These are phyloP conservation scores for Ogataea nonfermentans DNA, from an alignment of 805 yeast genomes.

Conservation along the genomic window DNA sequence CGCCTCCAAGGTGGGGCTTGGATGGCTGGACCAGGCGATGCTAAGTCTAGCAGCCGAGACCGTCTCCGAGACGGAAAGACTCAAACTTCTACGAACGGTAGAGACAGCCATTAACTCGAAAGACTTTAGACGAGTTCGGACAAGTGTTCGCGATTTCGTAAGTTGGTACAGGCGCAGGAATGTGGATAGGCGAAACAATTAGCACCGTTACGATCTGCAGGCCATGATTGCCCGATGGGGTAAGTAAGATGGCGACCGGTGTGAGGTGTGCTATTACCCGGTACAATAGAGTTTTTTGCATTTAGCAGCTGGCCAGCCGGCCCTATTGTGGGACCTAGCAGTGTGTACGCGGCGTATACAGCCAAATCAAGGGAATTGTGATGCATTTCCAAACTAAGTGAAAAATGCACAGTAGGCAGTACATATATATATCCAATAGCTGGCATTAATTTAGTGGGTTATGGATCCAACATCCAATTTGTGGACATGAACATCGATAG, in stretches of 20 bases:
- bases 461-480: constrained; percentile 1
- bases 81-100: constrained; percentile 56
- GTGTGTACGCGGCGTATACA: too few relatives aligned
- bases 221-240: constrained; percentile 6
- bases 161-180: constrained; percentile 82
- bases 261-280: constrained; percentile 2
- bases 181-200: constrained; percentile 35
- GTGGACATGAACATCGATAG: constrained; percentile 12
- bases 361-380: not conserved
- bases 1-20: constrained; percentile 38
- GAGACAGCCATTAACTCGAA: constrained; percentile 61
- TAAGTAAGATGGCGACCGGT: not conserved
- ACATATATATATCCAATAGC: constrained; percentile 4
- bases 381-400: constrained; percentile 1
- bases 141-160: constrained; percentile 71
- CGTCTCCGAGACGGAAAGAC: constrained; percentile 66
- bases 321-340: too few relatives aligned
- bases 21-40: constrained; percentile 64
- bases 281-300: constrained; percentile 1
- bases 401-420: not conserved
- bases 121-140: constrained; percentile 72
- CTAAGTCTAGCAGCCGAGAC: constrained; percentile 55
- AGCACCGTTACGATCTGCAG: constrained; percentile 3
- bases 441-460: constrained; percentile 1
- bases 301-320: constrained; percentile 7